A percentile compares a stretch with the other conserved stretches of the same genome.
phyloP scores from a whole-genome alignment of 2,329 filamentous ascomycete genomes.

The Pyrenophora graminea region DNA sequence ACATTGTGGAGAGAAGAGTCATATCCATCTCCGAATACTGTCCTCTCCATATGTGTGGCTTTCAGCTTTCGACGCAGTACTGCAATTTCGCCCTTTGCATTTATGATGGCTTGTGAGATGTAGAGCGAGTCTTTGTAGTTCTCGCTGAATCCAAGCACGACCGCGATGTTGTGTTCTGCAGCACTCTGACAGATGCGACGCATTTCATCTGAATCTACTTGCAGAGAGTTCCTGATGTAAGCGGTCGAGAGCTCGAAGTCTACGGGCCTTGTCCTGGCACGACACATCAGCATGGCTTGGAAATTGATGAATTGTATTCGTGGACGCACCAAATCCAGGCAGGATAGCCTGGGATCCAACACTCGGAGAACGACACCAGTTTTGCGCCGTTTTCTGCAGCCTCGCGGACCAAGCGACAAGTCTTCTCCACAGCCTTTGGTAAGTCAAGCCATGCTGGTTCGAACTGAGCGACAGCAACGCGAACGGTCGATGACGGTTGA shows the following conservation, averaged over 20 bases:
- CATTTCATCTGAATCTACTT: conserved; percentile 50
- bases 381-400: conserved; percentile 59
- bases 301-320: no score
- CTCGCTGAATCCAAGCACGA: conserved; percentile 49
- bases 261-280: conserved; percentile 46
- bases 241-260: conserved; percentile 46
- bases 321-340: conserved; percentile 51
- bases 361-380: conserved; percentile 57
- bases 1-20: conserved; percentile 44
- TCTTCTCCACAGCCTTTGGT: conserved; percentile 59
- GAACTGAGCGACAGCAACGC: conserved; percentile 59
- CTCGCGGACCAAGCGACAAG: conserved; percentile 60
- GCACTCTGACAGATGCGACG: conserved; percentile 46
- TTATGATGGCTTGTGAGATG: conserved; percentile 48
- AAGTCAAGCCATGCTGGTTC: conserved; percentile 67
- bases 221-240: conserved; percentile 54
- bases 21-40: conserved; percentile 49
- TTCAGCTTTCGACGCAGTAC: conserved; percentile 50
- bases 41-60: conserved; percentile 51
- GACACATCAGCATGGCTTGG: neutral
- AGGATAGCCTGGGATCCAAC: conserved; percentile 54
- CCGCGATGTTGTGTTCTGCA: conserved; percentile 38
- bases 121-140: conserved; percentile 46
- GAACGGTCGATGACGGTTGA: neutral
- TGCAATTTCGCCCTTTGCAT: conserved; percentile 37